Evolutionary conservation across 192 early-diverging fungal species (phyloP).

Genomic region (Gaertneriomyces sp.): DNA sequence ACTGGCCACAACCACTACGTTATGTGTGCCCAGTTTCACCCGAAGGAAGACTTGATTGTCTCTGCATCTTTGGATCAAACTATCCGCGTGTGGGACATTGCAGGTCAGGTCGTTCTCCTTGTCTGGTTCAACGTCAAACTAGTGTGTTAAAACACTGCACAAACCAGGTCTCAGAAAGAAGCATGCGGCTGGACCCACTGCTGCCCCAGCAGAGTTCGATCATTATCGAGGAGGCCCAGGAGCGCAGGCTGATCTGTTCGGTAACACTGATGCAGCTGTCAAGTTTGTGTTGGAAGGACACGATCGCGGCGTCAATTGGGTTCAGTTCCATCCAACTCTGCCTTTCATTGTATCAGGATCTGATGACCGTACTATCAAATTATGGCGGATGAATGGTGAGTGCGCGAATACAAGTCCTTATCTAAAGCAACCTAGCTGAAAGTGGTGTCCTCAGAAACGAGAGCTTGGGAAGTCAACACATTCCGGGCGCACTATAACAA

Average conservation of each 20-base stretch:
- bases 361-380: constrained; percentile 96
- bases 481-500: constrained; percentile 99
- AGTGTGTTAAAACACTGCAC: neutral
- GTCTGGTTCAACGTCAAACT: neutral
- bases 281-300: constrained; percentile 99
- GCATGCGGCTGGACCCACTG: constrained; percentile 62
- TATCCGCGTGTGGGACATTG: constrained; percentile 99
- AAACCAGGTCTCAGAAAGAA: constrained; percentile 72
- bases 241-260: constrained; percentile 92
- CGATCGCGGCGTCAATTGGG: constrained; percentile 97
- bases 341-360: constrained; percentile 95
- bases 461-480: constrained; percentile 99
- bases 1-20: constrained; percentile 99
- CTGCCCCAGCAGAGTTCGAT: constrained; percentile 32
- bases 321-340: constrained; percentile 91
- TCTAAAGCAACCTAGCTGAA: neutral
- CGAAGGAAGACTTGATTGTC: constrained; percentile 93
- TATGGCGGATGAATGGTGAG: constrained; percentile 97
- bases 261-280: constrained; percentile 90
- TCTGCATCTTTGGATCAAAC: constrained; percentile 96
- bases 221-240: constrained; percentile 25
- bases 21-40: constrained; percentile 98
- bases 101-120: constrained; percentile 47
- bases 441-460: constrained; percentile 64
- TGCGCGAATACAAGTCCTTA: neutral